These are phyloP conservation scores for Acanthochlamys bracteata DNA, from an alignment of 106 monocot genomes.

Conservation along the genomic window DNA sequence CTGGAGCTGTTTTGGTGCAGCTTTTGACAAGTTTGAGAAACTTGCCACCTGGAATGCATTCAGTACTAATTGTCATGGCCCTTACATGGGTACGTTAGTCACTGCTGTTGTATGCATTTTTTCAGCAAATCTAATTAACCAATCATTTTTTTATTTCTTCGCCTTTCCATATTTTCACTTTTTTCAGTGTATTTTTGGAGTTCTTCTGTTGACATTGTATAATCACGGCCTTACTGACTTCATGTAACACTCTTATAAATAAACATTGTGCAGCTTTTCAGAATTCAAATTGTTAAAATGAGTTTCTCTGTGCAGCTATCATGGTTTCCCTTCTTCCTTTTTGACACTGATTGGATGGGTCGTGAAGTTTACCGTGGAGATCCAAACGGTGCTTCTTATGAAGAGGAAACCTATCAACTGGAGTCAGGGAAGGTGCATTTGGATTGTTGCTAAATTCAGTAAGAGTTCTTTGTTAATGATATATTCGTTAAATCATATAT, in stretches of 20 bases:
- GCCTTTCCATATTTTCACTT: neutral
- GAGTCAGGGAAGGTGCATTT: slow-evolving; percentile 99
- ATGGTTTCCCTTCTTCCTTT: slow-evolving; percentile 99
- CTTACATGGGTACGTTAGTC: slow-evolving; percentile 84
- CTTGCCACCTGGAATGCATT: slow-evolving; percentile 86
- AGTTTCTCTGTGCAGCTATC: slow-evolving; percentile 46
- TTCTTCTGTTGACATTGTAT: neutral
- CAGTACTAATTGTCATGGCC: slow-evolving; percentile 92
- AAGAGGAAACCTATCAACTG: slow-evolving; percentile 59
- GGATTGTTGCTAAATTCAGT: slow-evolving; percentile 99
- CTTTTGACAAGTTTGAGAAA: slow-evolving; percentile 92
- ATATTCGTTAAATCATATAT: neutral
- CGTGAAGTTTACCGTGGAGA: slow-evolving; percentile 98
- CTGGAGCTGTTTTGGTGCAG: slow-evolving; percentile 84
- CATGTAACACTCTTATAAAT: too few species aligned
- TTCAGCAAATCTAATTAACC: neutral
- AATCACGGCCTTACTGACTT: too few species aligned
- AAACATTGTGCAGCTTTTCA: too few species aligned
- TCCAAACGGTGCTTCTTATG: slow-evolving; percentile 50
- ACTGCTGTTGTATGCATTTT: neutral
- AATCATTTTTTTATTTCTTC: neutral
- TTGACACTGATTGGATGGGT: slow-evolving; percentile 99
- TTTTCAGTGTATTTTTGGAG: neutral
- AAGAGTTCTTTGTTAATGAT: slow-evolving; percentile 45
- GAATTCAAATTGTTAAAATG: neutral